Evolutionary conservation across 352 stramenopile genomes (phyloP), one percentile per base, ranked within the genome.

Genomic region (Pythium vanterpoolii): DNA sequence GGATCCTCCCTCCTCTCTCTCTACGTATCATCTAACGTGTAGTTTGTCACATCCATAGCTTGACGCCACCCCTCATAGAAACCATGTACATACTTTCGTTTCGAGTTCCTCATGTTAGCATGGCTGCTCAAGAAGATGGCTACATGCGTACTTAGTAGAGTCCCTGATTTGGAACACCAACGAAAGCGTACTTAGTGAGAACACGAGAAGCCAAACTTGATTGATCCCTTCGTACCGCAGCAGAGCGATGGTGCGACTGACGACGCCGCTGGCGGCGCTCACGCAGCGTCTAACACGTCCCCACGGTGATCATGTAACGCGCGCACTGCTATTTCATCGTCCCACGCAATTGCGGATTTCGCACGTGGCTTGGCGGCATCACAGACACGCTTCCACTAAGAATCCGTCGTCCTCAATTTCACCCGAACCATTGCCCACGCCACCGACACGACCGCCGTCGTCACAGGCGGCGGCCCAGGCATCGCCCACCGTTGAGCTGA

Each of bases 401-500:
- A 56, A 34, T 34, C 46, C 49, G 5, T 34, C 23, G 27, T 31
- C 44, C 8, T 13, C 33, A 38, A n/a, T n/a, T n/a, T 5, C 58
- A 7, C 23, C 34, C 4, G 34, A 42, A 5, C 34, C 34, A 6
- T 40, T 40, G 34, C 46, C 30, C 30, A n/a, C 27, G 8, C 33
- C 40, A 1, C 34, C n/a, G n/a, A n/a, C n/a, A n/a, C n/a, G n/a
- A n/a, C n/a, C n/a, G n/a, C n/a, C 56, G 16, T 18, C 33, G 40
- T 13, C 58, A 16, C 31, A n/a, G 2, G 5, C 57, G 26, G 14
- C 57, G 11, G 2, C 28, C n/a, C n/a, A n/a, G n/a, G n/a, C n/a
- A n/a, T n/a, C n/a, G n/a, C n/a, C n/a, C n/a, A n/a, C n/a, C 7
- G 36, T 47, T 44, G 44, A 66, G 52, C 55, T 87, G 62, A 86